phyloP scores from a whole-genome alignment of 2,329 filamentous ascomycete species.

The Aspergillus sp. region DNA sequence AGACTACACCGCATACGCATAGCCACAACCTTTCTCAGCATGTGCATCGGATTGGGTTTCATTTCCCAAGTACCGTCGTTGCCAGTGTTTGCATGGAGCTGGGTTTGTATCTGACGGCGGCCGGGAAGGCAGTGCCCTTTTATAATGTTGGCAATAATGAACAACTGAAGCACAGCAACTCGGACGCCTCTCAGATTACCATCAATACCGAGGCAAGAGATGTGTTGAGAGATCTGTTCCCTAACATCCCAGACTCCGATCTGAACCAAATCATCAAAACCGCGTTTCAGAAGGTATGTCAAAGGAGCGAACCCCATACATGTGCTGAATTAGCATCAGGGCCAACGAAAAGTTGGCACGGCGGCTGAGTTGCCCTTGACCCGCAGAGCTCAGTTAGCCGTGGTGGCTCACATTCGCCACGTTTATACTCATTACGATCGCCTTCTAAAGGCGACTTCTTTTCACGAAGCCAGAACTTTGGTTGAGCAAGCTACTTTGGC shows the following conservation, averaged over 20 bases:
- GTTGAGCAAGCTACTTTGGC: conserved; percentile 48
- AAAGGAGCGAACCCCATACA: conserved; percentile 7
- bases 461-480: conserved; percentile 44
- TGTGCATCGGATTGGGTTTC: conserved; percentile 53
- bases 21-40: conserved; percentile 49
- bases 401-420: conserved; percentile 54
- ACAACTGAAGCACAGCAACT: conserved; percentile 14
- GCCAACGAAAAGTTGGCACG: conserved; percentile 49
- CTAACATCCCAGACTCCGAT: conserved; percentile 52
- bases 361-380: conserved; percentile 45
- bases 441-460: conserved; percentile 44
- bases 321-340: conserved; percentile 29
- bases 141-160: conserved; percentile 18
- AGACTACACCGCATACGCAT: conserved; percentile 43
- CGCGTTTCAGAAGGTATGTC: conserved; percentile 48
- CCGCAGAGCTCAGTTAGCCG: conserved; percentile 51
- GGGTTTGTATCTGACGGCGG: conserved; percentile 37
- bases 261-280: conserved; percentile 50
- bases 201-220: conserved; percentile 49
- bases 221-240: conserved; percentile 53
- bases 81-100: conserved; percentile 45
- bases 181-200: conserved; percentile 33
- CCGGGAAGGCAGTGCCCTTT: conserved; percentile 38
- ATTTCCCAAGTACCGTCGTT: conserved; percentile 53
- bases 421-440: conserved; percentile 54